These are phyloP conservation scores for Crithidia mellificae DNA, from an alignment of 208 protist species.

Conservation along the genomic window DNA sequence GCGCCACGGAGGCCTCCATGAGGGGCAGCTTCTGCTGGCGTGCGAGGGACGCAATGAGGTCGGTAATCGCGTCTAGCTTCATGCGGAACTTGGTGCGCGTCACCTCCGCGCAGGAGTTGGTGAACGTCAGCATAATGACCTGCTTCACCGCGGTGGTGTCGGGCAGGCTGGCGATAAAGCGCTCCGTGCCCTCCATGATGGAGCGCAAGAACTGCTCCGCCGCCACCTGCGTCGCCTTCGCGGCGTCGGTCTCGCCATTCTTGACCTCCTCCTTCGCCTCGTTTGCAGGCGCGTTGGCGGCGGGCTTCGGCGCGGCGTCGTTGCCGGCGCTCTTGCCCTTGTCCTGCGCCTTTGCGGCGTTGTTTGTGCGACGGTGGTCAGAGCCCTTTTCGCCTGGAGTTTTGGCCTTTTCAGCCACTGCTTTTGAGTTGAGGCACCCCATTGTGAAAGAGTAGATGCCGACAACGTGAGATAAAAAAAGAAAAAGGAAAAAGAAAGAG, in stretches of 20 bases:
- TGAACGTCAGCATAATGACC: constrained; percentile 71
- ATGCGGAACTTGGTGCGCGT: constrained; percentile 83
- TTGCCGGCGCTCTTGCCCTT: constrained; percentile 15
- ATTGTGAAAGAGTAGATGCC: constrained; percentile 30
- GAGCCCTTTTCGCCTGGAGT: neutral
- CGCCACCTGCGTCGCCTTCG: constrained; percentile 23
- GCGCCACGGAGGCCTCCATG: constrained; percentile 47
- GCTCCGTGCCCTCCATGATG: constrained; percentile 63
- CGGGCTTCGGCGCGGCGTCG: constrained; percentile 15
- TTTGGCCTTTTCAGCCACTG: constrained; percentile 38
- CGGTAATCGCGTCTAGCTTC: constrained; percentile 61
- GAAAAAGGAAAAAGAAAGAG: constrained; percentile 14
- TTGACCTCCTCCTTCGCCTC: constrained; percentile 9
- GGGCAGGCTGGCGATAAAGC: constrained; percentile 54
- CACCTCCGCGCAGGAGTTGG: constrained; percentile 82
- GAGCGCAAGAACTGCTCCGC: constrained; percentile 63
- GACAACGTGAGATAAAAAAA: constrained; percentile 4
- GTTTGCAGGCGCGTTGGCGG: constrained; percentile 3
- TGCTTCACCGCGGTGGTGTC: constrained; percentile 57
- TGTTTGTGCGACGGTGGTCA: constrained; percentile 15
- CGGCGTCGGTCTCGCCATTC: constrained; percentile 13
- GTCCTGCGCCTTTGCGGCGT: neutral
- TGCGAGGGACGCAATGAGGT: constrained; percentile 27
- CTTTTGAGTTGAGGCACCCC: constrained; percentile 63
- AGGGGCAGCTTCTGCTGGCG: constrained; percentile 54